Base-by-base conservation (phyloP, 75 land plant species). In the Cunninghamia lanceolata region DNA sequence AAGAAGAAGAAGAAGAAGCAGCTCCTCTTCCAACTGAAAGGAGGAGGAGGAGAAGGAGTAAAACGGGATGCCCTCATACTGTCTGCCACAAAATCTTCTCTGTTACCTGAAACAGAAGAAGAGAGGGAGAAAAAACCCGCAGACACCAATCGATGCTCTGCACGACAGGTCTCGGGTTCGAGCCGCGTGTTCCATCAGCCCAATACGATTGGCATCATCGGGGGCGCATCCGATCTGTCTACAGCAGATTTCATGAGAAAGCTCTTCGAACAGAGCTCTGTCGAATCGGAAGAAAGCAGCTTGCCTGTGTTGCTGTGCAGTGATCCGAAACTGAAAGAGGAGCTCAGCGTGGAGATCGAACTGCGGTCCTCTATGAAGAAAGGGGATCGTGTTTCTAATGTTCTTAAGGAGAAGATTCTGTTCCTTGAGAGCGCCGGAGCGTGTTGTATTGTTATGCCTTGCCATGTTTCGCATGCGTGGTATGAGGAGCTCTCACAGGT, bases 381-480 rank as follows among this genome's bases (percentile, higher is more conserved):
- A 28, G 30, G 30, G 5, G 87, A 25, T 46, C 47, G 46, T 39
- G 88, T 86, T 83, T 78, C 54, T 32, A 50, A 35, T 0, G 36
- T n/a, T 19, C 50, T 91, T 15, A 76, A 91, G 82, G 91, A 89
- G 87, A 89, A 93, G 47, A 91, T 95, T 82, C 45, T 30, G 40
- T 93, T 93, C 78, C 89, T 94, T 19, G 95, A 93, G 89, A 59
- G 70, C 25, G 84, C 95, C 7, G 95, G 94, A 59, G 95, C 93
- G 86, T 84, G 88, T 17, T 94, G 95, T 91, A 90, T 94, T 56
- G 93, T 88, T 21, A 93, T 91, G 95, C 95, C 95, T 3, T 94
- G 94, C 71, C 90, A 93, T 84, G 53, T 89, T 16, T 91, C 89
- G 14, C 93, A 93, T 71, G 79, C 85, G 0, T 93, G 95, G 94